Evolutionary conservation across 345 rosid genomes (phyloP), one percentile per base, ranked within the genome.

Genomic region (Trapa bicornis): DNA sequence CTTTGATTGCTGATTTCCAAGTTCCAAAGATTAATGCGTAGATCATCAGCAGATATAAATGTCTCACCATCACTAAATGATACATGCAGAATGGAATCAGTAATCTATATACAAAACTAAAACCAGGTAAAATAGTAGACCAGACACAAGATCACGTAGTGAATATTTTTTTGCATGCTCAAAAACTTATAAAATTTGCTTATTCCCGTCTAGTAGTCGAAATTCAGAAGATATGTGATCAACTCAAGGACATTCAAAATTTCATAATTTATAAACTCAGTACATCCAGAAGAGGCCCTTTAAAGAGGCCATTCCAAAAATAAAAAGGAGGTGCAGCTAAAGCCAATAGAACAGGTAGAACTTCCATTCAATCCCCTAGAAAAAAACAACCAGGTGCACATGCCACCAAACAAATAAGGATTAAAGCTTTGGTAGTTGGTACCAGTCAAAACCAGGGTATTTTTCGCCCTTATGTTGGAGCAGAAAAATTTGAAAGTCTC

Each of bases 11-110:
- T 87, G 72, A 94, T 85, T 75, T 94, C 99, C 87, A 94, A 75
- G 85, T 91, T 94, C 99, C 99, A 94, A 67, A 94, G 91, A 81
- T 94, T 94, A 74, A 94, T 85, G 68, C 99, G 89, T 71, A 94
- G 84, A 79, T 94, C 99, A 56, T 94, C 99, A 63, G 99, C 96
- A 5, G 99, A 94, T 69, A 94, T 86, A 78, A 94, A 94, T 7
- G 99, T 94, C 77, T 89, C 99, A 6, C 93, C 96, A 35, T 94
- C 99, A 69, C 99, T 94, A 68, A 15, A 76, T 63, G 68, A 64
- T 35, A 69, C 16, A 12, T 32, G 63, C 37, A 32, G 4, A 33
- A 33, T 10, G 32, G 1, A 58, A 32, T 35, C 0, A 58, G 63
- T 1, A 33, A 32, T 58, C 63, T 32, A 33, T 37, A 58, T 58